Percentiles rank a stretch among this genome's conserved stretches.
phyloP scores from a whole-genome alignment of 2,329 filamentous ascomycete genomes.

The Diaporthe helianthi region DNA sequence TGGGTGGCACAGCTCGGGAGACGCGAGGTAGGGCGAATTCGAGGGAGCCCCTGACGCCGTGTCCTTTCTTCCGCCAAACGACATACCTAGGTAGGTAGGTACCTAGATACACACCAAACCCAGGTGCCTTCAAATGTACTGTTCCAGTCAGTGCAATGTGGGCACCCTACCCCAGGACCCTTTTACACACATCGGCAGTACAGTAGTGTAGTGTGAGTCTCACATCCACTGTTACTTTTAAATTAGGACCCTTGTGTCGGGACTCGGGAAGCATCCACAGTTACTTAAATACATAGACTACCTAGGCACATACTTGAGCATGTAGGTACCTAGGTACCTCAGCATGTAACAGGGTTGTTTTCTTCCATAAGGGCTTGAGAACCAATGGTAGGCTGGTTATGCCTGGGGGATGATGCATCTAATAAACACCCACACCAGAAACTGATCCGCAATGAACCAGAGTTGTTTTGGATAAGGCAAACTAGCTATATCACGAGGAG shows the following conservation, averaged over 20 bases:
- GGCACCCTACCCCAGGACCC: background rate
- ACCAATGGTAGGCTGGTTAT: no score
- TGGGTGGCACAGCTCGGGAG: constrained; percentile 13
- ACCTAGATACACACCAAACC: background rate
- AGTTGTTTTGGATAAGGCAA: background rate
- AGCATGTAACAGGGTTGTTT: no score
- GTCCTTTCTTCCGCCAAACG: constrained; percentile 1
- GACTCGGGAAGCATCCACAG: no score
- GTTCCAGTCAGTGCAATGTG: no score
- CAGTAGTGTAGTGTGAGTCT: background rate
- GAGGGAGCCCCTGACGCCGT: constrained; percentile 15
- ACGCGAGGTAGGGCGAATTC: background rate
- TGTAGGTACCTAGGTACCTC: no score
- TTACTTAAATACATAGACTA: no score
- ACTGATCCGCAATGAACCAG: constrained; percentile 4
- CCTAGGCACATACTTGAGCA: no score
- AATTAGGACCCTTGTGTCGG: no score
- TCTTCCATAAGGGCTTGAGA: background rate
- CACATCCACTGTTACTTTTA: background rate
- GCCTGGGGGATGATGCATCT: background rate
- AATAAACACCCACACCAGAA: constrained; percentile 7
- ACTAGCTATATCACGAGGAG: background rate
- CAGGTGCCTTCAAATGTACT: no score
- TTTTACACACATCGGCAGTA: background rate
- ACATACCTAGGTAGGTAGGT: background rate